Evolutionary conservation across 306 rosid genomes (phyloP).

Genomic region (Sophora flavescens): DNA sequence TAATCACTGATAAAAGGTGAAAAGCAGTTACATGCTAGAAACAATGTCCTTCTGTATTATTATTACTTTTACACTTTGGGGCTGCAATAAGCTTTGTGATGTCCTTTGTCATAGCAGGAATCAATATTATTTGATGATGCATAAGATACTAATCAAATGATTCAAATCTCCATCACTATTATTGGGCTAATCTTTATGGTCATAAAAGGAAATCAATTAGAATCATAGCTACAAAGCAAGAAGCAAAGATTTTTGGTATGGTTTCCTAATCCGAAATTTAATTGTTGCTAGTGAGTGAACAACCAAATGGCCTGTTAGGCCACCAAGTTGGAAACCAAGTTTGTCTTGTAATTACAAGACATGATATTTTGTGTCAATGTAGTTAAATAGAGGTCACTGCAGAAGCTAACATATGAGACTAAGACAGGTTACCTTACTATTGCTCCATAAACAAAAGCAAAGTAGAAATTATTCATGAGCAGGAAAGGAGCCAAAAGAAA

Average conservation of each 20-base stretch:
- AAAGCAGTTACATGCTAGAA: slow-evolving; percentile 48
- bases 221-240: neutral
- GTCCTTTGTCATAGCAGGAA: slow-evolving; percentile 12
- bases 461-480: neutral
- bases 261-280: slow-evolving; percentile 4
- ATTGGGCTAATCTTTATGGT: neutral
- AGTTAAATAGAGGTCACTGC: neutral
- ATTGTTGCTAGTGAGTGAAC: neutral
- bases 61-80: slow-evolving; percentile 47
- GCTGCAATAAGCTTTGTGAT: slow-evolving; percentile 21
- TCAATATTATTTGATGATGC: neutral
- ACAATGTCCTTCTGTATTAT: slow-evolving; percentile 31
- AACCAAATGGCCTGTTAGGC: slow-evolving; percentile 4
- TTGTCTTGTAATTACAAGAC: slow-evolving; percentile 36
- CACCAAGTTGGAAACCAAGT: neutral
- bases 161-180: slow-evolving; percentile 4
- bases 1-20: slow-evolving; percentile 41
- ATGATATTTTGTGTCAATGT: slow-evolving; percentile 10
- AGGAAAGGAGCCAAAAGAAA: slow-evolving; percentile 3
- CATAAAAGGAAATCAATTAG: neutral
- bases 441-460: neutral
- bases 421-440: slow-evolving; percentile 38
- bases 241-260: neutral
- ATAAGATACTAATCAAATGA: neutral
- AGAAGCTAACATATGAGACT: slow-evolving; percentile 18